These are phyloP conservation scores for Erythrobasidium yunnanense DNA, from an alignment of 768 basidiomycete genomes.

Conservation along the genomic window DNA sequence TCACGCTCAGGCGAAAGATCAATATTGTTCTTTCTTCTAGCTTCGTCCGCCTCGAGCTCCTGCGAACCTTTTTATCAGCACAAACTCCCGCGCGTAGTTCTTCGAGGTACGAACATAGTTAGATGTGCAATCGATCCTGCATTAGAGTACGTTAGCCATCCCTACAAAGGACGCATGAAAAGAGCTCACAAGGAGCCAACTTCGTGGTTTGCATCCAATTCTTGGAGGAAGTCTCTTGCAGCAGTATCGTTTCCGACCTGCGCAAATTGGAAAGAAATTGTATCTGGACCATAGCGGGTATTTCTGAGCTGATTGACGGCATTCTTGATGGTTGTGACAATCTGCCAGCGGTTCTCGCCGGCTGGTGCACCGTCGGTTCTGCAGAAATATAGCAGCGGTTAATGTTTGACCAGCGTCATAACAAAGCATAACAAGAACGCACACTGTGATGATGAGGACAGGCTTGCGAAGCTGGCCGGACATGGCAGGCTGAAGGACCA, in stretches of 20 bases:
- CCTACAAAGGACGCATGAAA: slow-evolving; percentile 39
- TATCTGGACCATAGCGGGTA: slow-evolving; percentile 40
- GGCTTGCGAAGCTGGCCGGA: slow-evolving; percentile 42
- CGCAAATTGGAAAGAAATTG: slow-evolving; percentile 39
- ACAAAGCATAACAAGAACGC: neutral
- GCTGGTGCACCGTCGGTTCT: slow-evolving; percentile 31
- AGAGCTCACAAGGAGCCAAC: slow-evolving; percentile 39
- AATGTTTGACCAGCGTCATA: neutral
- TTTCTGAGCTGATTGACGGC: slow-evolving; percentile 40
- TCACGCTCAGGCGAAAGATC: slow-evolving; percentile 17
- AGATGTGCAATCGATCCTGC: neutral
- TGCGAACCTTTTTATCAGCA: slow-evolving; percentile 23
- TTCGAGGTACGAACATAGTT: too few relatives aligned
- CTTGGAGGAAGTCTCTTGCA: slow-evolving; percentile 41
- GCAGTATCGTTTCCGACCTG: slow-evolving; percentile 43
- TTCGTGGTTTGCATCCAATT: slow-evolving; percentile 41
- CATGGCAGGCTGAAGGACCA: slow-evolving; percentile 43
- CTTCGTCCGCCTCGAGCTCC: slow-evolving; percentile 31
- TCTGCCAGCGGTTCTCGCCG: slow-evolving; percentile 39
- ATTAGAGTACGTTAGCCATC: slow-evolving; percentile 11
- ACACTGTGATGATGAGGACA: slow-evolving; percentile 41
- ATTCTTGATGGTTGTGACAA: slow-evolving; percentile 40
- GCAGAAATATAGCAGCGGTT: too few relatives aligned
- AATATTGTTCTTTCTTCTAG: neutral
- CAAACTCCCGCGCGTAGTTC: too few relatives aligned